Base-by-base conservation (phyloP, 225 moss, liverwort and hornwort species). In the Pseudoscleropodium purum region DNA sequence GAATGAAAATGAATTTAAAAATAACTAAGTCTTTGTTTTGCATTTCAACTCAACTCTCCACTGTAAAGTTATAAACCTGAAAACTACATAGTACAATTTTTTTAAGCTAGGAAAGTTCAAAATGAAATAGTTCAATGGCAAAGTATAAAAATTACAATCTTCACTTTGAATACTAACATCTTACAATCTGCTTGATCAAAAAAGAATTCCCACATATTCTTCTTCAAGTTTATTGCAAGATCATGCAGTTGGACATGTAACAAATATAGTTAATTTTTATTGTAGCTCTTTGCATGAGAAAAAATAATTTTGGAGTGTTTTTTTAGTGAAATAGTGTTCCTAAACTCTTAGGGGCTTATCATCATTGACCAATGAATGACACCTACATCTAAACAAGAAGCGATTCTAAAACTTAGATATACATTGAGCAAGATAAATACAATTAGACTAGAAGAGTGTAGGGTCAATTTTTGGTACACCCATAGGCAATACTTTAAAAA, bases 371-470 rank as follows among this genome's bases (percentile, higher is more conserved):
- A 41, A 26, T 73, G 16, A 73, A 73, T 27, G 27, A 73, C 43
- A 43, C 5, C 41, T 26, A 72, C 27, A 26, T 73, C 11, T 73
- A 23, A 9, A 73, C 15, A 5, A 43, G 14, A 43, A 27, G 9
- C 0, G 0, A 5, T 1, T 43, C 16, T 73, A 10, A 73, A 73
- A 73, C 1, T 9, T 43, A 73, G 0, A 43, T 27, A 43, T 73
- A 9, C 9, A 43, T 43, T 9, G 5, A 72, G 27, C 3, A 73
- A 16, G 18, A 56, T 18, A 8, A 43, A 43, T 5, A 27, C 9
- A 73, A 26, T 72, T 72, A 43, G 23, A 41, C 27, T n/a, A 70
- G 2, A 14, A 39, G 1, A 70, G 25, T 0, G 0, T 25, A 41
- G 26, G 41, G 26, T 72, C 3, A 0, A 37, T 15, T 41, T 41